Conservation (phyloP, 306 rosid genomes). For the Fragaria iinumae region DNA sequence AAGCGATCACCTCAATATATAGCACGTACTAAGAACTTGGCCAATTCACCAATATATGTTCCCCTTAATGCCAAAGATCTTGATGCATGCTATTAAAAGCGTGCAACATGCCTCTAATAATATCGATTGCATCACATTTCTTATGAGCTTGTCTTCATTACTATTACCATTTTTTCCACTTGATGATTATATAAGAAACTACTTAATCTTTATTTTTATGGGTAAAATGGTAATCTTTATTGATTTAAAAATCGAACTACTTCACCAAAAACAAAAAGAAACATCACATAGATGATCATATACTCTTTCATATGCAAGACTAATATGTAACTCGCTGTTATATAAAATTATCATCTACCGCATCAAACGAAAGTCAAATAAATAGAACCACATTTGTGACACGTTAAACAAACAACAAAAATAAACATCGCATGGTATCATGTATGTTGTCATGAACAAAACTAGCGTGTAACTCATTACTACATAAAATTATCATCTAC, state of each 20-base stretch:
- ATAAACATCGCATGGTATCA: background rate
- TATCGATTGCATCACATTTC: too few species aligned
- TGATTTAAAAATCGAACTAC: background rate
- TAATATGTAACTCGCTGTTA: rapidly evolving
- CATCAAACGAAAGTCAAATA: background rate
- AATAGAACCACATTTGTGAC: background rate
- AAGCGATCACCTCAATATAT: background rate
- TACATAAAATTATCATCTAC: background rate
- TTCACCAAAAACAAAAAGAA: background rate
- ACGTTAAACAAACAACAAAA: background rate
- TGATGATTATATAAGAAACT: background rate
- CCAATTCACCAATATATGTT: too few species aligned
- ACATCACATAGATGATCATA: background rate
- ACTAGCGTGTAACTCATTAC: background rate
- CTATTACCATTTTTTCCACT: background rate
- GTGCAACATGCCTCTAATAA: too few species aligned
- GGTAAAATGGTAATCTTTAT: background rate
- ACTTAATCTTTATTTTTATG: background rate
- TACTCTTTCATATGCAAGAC: background rate
- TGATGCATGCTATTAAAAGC: too few species aligned
- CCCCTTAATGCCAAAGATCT: too few species aligned
- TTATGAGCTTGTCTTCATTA: background rate
- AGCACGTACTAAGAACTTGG: background rate
- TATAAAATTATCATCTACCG: background rate
- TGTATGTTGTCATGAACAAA: background rate